phyloP scores from a whole-genome alignment of 129 eudicot species.

The Gnaphalium uliginosum region DNA sequence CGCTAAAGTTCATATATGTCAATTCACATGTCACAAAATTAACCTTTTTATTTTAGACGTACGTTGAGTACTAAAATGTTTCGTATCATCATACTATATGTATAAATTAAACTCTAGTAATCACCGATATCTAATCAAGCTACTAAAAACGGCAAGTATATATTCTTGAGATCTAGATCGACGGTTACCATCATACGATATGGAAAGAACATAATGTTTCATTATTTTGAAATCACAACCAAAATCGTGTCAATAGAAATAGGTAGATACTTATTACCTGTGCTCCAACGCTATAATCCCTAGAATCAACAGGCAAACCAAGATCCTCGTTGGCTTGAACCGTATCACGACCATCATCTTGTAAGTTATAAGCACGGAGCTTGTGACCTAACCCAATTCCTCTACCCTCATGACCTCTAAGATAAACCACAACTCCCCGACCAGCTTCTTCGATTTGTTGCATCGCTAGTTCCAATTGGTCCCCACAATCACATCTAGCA shows the following conservation, averaged over 20 bases:
- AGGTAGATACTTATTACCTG: conserved; percentile 52
- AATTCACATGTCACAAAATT: neutral
- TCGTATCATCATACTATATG: too few species aligned
- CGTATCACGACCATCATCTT: conserved; percentile 94
- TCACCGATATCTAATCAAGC: neutral
- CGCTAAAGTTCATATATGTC: too few species aligned
- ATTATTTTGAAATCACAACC: neutral
- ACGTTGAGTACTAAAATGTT: too few species aligned
- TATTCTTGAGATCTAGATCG: neutral
- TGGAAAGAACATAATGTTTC: neutral
- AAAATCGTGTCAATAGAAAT: neutral
- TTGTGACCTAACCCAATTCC: conserved; percentile 97
- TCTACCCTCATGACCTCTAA: conserved; percentile 95
- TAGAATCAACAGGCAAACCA: conserved; percentile 89
- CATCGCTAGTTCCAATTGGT: conserved; percentile 86
- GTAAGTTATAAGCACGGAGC: conserved; percentile 90
- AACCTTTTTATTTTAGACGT: neutral
- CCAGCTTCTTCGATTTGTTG: conserved; percentile 84
- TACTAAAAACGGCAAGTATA: neutral
- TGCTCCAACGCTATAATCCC: conserved; percentile 92
- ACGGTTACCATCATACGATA: neutral
- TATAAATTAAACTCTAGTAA: too few species aligned
- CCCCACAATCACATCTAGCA: conserved; percentile 90
- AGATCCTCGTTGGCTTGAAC: conserved; percentile 95
- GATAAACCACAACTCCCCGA: conserved; percentile 83